Evolutionary conservation across 306 rosid species (phyloP).

Genomic region (Pachyrhizus erosus): DNA sequence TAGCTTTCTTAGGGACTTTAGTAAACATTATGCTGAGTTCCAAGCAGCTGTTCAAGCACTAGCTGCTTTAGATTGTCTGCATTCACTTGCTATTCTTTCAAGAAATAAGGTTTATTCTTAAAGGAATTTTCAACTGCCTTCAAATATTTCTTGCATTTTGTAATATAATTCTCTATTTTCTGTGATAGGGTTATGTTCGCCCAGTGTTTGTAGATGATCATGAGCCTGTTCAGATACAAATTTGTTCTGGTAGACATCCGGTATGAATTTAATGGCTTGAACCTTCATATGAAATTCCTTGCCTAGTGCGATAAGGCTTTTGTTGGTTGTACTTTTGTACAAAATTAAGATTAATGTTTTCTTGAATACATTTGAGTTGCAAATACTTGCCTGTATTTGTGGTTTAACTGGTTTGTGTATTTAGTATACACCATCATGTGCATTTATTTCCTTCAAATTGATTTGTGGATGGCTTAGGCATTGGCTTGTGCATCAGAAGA

Average conservation of each 20-base stretch:
- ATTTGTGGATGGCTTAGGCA: not conserved
- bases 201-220: conserved; percentile 68
- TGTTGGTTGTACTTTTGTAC: not conserved
- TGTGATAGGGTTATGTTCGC: conserved; percentile 74
- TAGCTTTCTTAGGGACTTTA: conserved; percentile 72
- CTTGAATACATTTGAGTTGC: conserved; percentile 29
- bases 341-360: conserved; percentile 4
- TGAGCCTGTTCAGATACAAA: conserved; percentile 83
- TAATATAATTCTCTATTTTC: conserved; percentile 35
- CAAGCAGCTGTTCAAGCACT: conserved; percentile 90
- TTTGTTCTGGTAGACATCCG: conserved; percentile 88
- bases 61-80: conserved; percentile 90
- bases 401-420: conserved; percentile 13
- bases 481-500: conserved; percentile 21
- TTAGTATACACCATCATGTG: not conserved
- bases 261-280: conserved; percentile 53
- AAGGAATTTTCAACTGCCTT: conserved; percentile 29
- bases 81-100: conserved; percentile 90
- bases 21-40: conserved; percentile 76
- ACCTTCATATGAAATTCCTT: not conserved
- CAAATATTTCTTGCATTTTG: conserved; percentile 30
- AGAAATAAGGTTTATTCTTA: conserved; percentile 74
- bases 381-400: conserved; percentile 6
- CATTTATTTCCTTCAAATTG: conserved; percentile 24
- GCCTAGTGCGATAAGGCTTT: not conserved